phyloP scores from a whole-genome alignment of 2,329 filamentous ascomycete species.

The Aspergillus persii region DNA sequence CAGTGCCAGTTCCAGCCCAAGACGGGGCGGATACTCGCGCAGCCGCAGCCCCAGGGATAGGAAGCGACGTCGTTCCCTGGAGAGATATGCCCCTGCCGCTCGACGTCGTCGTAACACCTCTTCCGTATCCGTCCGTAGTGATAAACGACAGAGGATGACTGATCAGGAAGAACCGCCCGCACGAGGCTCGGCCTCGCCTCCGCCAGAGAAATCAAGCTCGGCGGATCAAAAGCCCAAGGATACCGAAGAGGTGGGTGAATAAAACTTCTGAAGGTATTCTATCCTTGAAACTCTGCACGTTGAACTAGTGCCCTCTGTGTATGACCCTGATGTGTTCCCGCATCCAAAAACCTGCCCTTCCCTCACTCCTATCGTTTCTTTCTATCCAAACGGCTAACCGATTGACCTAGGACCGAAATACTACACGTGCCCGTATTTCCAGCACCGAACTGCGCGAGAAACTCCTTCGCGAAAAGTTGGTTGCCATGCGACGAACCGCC shows the following conservation, averaged over 20 bases:
- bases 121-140: slow-evolving; percentile 41
- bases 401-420: slow-evolving; percentile 2
- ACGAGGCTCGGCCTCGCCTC: slow-evolving; percentile 22
- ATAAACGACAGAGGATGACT: slow-evolving; percentile 43
- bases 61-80: slow-evolving; percentile 45
- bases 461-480: slow-evolving; percentile 37
- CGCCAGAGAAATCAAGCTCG: slow-evolving; percentile 16
- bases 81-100: slow-evolving; percentile 44
- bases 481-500: slow-evolving; percentile 34
- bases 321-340: background rate
- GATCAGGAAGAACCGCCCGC: slow-evolving; percentile 33
- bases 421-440: slow-evolving; percentile 22
- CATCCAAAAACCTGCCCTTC: background rate
- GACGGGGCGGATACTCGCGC: slow-evolving; percentile 26
- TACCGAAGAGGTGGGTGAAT: slow-evolving; percentile 34
- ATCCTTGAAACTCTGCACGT: background rate
- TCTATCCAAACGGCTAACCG: background rate
- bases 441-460: slow-evolving; percentile 37
- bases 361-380: background rate
- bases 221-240: slow-evolving; percentile 23
- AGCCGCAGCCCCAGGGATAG: slow-evolving; percentile 33
- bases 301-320: background rate
- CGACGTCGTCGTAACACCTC: slow-evolving; percentile 44
- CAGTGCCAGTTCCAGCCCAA: slow-evolving; percentile 43
- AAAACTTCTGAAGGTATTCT: slow-evolving; percentile 13